Evolutionary conservation across 2,329 filamentous ascomycete genomes (phyloP), one percentile per base, ranked within the genome.

Genomic region (Ophiostoma perfectum): DNA sequence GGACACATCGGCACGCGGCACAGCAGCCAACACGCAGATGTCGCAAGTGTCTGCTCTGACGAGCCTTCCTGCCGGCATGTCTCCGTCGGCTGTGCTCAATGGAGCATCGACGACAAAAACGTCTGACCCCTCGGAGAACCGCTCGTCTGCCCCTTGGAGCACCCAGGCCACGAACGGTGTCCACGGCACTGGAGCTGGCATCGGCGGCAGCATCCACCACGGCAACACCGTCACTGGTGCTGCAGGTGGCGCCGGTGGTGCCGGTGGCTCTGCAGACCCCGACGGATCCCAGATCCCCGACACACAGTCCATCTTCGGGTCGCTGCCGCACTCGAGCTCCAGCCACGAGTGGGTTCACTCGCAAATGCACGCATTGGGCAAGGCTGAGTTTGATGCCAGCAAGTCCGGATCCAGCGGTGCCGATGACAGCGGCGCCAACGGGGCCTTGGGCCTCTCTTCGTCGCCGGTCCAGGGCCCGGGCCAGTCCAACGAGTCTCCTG

Each of bases 91-190:
- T 12, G 77, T 84, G 69, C 80, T 88, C 67, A 97, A 98, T 74
- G 93, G 96, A 74, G 94, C 93, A 1, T 96, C 93, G 2, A 96
- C 93, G 0, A 97, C 93, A n/a, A 95, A 96, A 78, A 93, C 91
- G 2, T 92, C 91, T 0, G 88, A 90, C 70, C 85, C 87, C 5
- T 92, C 90, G 3, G 80, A 81, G 16, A 80, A 82, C 70, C 76
- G 80, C 66, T 88, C 88, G 12, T 88, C 86, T 0, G 87, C 85
- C 2, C 68, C 84, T 86, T 76, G 62, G 47, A 89, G 89, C 75
- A 91, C 90, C 0, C 90, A 93, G 75, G 83, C 85, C 69, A 91
- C 89, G 2, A 92, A 93, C 70, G 90, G 90, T 27, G 78, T 80
- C 41, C 84, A 86, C 18, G 78, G 74, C 11, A 36, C n/a, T 8